These are phyloP conservation scores for Hypholoma fasciculare DNA, from an alignment of 768 basidiomycete species.

Conservation along the genomic window DNA sequence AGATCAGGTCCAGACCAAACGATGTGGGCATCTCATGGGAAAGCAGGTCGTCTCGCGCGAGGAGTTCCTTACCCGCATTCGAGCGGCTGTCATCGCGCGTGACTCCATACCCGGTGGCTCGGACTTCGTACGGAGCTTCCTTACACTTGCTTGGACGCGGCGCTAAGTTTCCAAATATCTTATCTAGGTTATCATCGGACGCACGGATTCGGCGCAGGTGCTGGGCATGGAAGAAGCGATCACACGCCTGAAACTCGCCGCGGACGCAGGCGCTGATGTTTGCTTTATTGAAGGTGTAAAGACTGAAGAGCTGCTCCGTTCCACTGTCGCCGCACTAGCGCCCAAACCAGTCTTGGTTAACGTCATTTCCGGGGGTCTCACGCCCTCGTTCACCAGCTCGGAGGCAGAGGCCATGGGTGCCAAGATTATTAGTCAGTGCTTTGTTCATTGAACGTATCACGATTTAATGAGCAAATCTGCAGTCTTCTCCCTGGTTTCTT, in stretches of 20 bases:
- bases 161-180: not conserved
- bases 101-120: slow-evolving; percentile 77
- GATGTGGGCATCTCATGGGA: slow-evolving; percentile 75
- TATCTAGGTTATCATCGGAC: slow-evolving; percentile 64
- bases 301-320: slow-evolving; percentile 61
- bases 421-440: slow-evolving; percentile 70
- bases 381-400: slow-evolving; percentile 68
- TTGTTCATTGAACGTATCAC: not conserved
- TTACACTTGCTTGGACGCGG: not conserved
- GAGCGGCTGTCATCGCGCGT: slow-evolving; percentile 76
- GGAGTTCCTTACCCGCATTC: slow-evolving; percentile 71
- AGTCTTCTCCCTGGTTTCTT: slow-evolving; percentile 80
- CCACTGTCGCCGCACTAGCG: slow-evolving; percentile 64
- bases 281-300: slow-evolving; percentile 83
- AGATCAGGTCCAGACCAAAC: slow-evolving; percentile 80
- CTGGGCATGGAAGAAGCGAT: slow-evolving; percentile 80
- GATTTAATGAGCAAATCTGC: not conserved
- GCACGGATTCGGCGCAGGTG: slow-evolving; percentile 78
- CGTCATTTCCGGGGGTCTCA: slow-evolving; percentile 77
- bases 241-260: slow-evolving; percentile 63
- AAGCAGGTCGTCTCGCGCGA: slow-evolving; percentile 81
- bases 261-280: slow-evolving; percentile 74
- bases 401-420: slow-evolving; percentile 72
- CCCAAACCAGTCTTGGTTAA: slow-evolving; percentile 80
- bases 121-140: slow-evolving; percentile 53